These are phyloP conservation scores for Eimeria acervulina DNA, from an alignment of 169 alveolate genomes.

Conservation along the genomic window DNA sequence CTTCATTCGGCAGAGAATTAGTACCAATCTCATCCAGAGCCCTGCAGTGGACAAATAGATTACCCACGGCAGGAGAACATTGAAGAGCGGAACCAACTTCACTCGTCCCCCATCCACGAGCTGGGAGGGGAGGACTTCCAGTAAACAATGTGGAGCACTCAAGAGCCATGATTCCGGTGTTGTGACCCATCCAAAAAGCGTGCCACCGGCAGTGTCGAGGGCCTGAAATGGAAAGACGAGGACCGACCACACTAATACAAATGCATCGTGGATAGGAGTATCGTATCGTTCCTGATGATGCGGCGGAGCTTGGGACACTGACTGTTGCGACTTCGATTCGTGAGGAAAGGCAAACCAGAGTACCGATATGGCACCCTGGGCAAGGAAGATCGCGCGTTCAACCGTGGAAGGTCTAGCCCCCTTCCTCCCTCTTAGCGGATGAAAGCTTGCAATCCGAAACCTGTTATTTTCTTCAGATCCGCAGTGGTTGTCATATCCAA, in stretches of 20 bases:
- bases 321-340: slow-evolving; percentile 29
- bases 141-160: slow-evolving; percentile 45
- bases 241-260: slow-evolving; percentile 27
- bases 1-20: slow-evolving; percentile 42
- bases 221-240: not conserved
- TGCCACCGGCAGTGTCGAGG: slow-evolving; percentile 28
- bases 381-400: slow-evolving; percentile 11
- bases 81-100: slow-evolving; percentile 50
- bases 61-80: slow-evolving; percentile 50
- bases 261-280: not conserved
- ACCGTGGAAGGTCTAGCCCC: slow-evolving; percentile 32
- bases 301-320: not conserved
- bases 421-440: slow-evolving; percentile 26
- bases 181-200: not conserved
- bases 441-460: slow-evolving; percentile 49
- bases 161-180: slow-evolving; percentile 1
- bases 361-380: slow-evolving; percentile 28
- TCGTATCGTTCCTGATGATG: not conserved
- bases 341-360: slow-evolving; percentile 49
- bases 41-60: slow-evolving; percentile 47
- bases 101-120: slow-evolving; percentile 29
- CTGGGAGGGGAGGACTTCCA: slow-evolving; percentile 29
- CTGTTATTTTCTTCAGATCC: not conserved
- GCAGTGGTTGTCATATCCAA: slow-evolving; percentile 14
- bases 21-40: slow-evolving; percentile 62